phyloP scores from a whole-genome alignment of 306 rosid species.

The Albizia julibrissin region DNA sequence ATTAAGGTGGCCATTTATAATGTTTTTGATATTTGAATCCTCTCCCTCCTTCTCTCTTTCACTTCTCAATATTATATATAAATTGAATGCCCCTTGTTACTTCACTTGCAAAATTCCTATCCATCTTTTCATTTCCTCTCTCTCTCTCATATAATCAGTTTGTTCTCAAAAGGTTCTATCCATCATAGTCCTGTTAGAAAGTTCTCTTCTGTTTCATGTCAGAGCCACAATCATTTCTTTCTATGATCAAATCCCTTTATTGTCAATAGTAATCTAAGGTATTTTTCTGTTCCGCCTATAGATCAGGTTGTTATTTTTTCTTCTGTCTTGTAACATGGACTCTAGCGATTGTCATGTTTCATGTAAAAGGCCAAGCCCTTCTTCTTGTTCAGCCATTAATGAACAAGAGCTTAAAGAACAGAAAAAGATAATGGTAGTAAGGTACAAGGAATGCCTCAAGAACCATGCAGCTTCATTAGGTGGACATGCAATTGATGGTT shows the following conservation, averaged over 20 bases:
- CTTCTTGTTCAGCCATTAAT: not conserved
- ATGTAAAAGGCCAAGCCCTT: conserved; percentile 25
- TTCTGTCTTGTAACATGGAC: conserved; percentile 31
- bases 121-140: not conserved
- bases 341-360: conserved; percentile 8
- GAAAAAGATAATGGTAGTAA: conserved; percentile 32
- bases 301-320: not conserved
- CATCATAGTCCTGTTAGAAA: conserved; percentile 20
- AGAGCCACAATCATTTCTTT: conserved; percentile 2
- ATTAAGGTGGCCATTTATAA: not conserved
- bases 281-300: not conserved
- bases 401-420: conserved; percentile 27
- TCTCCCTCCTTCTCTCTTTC: not conserved
- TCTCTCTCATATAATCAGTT: not conserved
- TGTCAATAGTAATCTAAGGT: not conserved
- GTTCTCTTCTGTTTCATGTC: conserved; percentile 13
- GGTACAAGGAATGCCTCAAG: conserved; percentile 53
- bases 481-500: conserved; percentile 64
- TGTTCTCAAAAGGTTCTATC: not conserved
- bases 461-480: conserved; percentile 70
- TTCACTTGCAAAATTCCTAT: conserved; percentile 55
- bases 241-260: not conserved
- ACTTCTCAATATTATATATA: conserved; percentile 23
- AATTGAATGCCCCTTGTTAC: conserved; percentile 39
- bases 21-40: not conserved